Conservation (phyloP, 2,329 filamentous ascomycete genomes). For the Arthrobotrys pseudoclavata region DNA sequence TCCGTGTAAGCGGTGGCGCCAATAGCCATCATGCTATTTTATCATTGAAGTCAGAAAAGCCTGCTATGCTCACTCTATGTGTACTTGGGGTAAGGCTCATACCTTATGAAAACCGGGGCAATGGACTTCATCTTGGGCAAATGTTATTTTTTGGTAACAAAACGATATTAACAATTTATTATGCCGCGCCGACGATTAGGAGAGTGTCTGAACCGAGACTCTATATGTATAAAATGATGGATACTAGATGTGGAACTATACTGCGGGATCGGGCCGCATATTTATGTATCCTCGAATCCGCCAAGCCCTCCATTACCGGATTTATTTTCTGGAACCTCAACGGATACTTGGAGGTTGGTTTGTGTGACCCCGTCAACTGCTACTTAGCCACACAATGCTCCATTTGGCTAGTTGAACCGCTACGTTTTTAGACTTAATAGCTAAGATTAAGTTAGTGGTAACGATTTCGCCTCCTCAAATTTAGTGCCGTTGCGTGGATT, state of each 20-base stretch:
- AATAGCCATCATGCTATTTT: conserved; percentile 27
- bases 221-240: not conserved
- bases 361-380: conserved; percentile 4
- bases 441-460: not conserved
- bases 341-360: not conserved
- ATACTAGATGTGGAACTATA: not conserved
- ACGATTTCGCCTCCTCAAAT: not conserved
- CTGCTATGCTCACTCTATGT: no score
- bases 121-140: not conserved
- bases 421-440: not conserved
- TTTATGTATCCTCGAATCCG: not conserved
- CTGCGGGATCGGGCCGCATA: conserved; percentile 2
- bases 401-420: not conserved
- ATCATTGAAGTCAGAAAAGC: not conserved
- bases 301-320: not conserved
- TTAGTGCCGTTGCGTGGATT: not conserved
- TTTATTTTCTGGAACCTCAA: not conserved
- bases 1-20: not conserved
- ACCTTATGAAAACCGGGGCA: not conserved
- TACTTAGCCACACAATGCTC: not conserved
- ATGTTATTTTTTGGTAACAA: not conserved
- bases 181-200: not conserved
- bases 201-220: not conserved
- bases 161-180: not conserved
- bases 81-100: not conserved